Percentiles rank a stretch among this genome's conserved stretches.
These are phyloP conservation scores for Gypsophila paniculata DNA, from an alignment of 179 eudicot species.

Conservation along the genomic window DNA sequence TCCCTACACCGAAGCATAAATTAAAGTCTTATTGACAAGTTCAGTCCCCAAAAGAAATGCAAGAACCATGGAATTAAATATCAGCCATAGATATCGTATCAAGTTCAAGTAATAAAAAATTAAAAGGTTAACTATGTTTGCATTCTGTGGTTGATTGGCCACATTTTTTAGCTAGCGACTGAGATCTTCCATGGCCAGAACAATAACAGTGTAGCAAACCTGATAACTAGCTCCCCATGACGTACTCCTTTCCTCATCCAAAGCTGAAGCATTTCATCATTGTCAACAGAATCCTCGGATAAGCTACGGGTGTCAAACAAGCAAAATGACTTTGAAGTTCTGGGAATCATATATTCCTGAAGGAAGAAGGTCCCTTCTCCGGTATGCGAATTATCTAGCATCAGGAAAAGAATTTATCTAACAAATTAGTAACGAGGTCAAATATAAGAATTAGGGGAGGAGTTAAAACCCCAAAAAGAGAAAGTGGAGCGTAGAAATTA, in stretches of 20 bases:
- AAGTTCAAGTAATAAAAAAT: too few relatives aligned
- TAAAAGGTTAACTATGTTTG: too few relatives aligned
- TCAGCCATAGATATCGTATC: too few relatives aligned
- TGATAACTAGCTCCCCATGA: slow-evolving; percentile 59
- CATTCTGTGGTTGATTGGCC: too few relatives aligned
- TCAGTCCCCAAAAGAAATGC: slow-evolving; percentile 1
- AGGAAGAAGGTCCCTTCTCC: slow-evolving; percentile 68
- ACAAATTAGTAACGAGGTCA: background rate
- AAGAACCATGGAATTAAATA: background rate
- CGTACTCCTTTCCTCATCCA: slow-evolving; percentile 81
- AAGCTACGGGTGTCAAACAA: slow-evolving; percentile 78
- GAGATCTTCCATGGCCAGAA: background rate
- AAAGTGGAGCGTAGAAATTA: slow-evolving; percentile 16
- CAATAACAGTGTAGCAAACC: slow-evolving; percentile 30
- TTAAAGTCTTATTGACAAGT: background rate
- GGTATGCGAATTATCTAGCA: slow-evolving; percentile 38
- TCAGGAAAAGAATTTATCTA: background rate
- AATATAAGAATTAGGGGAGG: background rate
- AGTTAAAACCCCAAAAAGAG: background rate
- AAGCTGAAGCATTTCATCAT: slow-evolving; percentile 41
- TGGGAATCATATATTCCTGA: slow-evolving; percentile 66
- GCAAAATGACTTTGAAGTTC: slow-evolving; percentile 56
- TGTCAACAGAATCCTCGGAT: slow-evolving; percentile 44
- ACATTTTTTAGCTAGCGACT: too few relatives aligned
- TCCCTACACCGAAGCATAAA: slow-evolving; percentile 35